Evolutionary conservation across 371 early-diverging fungal genomes (phyloP).

Genomic region (Circinella minor): DNA sequence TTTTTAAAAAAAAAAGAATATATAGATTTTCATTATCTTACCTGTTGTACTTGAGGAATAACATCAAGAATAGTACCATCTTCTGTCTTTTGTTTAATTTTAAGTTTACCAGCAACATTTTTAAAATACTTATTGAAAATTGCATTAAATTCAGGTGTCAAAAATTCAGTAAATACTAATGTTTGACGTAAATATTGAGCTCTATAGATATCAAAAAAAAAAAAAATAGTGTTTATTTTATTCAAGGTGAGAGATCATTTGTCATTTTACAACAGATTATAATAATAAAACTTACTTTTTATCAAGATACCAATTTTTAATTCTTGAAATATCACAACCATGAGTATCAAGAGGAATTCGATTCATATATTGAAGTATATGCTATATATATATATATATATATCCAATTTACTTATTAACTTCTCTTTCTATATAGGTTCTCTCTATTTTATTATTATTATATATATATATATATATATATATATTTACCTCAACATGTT

Average conservation of each 20-base stretch:
- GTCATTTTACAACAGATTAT: too few relatives aligned
- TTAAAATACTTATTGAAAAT: constrained; percentile 76
- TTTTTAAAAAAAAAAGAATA: too few relatives aligned
- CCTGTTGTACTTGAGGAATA: constrained; percentile 80
- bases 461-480: neutral
- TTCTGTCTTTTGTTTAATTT: constrained; percentile 63
- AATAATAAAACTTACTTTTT: constrained; percentile 50
- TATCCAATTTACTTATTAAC: neutral
- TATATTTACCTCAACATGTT: constrained; percentile 73
- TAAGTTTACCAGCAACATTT: constrained; percentile 81
- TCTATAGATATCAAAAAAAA: constrained; percentile 29
- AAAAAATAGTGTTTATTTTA: neutral
- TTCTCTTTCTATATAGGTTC: too few relatives aligned
- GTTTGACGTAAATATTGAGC: constrained; percentile 90
- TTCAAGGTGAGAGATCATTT: too few relatives aligned
- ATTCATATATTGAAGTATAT: constrained; percentile 84
- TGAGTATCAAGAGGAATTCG: constrained; percentile 84
- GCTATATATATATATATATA: constrained; percentile 26
- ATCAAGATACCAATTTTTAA: constrained; percentile 87
- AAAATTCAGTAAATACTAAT: constrained; percentile 76
- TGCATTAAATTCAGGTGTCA: constrained; percentile 89
- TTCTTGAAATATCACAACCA: constrained; percentile 94
- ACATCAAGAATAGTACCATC: constrained; percentile 80
- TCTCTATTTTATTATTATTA: too few relatives aligned
- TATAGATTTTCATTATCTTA: constrained; percentile 15